Evolutionary conservation across 768 basidiomycete genomes (phyloP).

Genomic region (Hypholoma fasciculare): DNA sequence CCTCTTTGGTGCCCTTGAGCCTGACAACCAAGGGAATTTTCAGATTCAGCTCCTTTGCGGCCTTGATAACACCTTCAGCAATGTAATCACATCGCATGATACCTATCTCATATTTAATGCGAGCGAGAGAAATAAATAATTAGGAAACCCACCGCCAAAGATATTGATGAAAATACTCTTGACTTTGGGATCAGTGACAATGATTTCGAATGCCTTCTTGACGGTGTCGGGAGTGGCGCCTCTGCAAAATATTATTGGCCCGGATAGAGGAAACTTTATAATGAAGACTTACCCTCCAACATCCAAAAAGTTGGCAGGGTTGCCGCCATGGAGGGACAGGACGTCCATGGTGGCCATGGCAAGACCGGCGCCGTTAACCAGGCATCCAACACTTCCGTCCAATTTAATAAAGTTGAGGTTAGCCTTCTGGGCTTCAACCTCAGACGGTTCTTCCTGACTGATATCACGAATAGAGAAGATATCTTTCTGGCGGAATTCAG

Average conservation of each 20-base stretch:
- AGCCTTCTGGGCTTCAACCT: conserved; percentile 96
- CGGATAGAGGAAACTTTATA: neutral
- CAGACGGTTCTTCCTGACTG: conserved; percentile 94
- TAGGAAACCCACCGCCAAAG: conserved; percentile 66
- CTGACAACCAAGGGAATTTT: conserved; percentile 90
- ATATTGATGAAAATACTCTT: conserved; percentile 99
- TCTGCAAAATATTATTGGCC: conserved; percentile 36
- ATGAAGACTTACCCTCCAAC: conserved; percentile 77
- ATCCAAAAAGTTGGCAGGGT: conserved; percentile 98
- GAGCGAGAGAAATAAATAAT: neutral
- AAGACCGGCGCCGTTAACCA: conserved; percentile 97
- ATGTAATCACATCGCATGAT: conserved; percentile 99
- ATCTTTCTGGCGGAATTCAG: conserved; percentile 95
- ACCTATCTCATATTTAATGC: conserved; percentile 35
- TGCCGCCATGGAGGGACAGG: conserved; percentile 91
- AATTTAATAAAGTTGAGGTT: conserved; percentile 99
- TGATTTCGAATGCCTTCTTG: conserved; percentile 98
- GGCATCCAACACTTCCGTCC: conserved; percentile 94
- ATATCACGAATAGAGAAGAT: conserved; percentile 88
- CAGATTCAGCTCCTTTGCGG: conserved; percentile 87
- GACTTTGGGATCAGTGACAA: conserved; percentile 87
- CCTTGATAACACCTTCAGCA: conserved; percentile 97
- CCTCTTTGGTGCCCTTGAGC: conserved; percentile 96
- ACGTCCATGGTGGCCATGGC: conserved; percentile 99
- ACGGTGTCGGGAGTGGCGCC: conserved; percentile 99